Evolutionary conservation across 768 basidiomycete species (phyloP), one percentile per base, ranked within the genome.

Genomic region (Suillus lakei): DNA sequence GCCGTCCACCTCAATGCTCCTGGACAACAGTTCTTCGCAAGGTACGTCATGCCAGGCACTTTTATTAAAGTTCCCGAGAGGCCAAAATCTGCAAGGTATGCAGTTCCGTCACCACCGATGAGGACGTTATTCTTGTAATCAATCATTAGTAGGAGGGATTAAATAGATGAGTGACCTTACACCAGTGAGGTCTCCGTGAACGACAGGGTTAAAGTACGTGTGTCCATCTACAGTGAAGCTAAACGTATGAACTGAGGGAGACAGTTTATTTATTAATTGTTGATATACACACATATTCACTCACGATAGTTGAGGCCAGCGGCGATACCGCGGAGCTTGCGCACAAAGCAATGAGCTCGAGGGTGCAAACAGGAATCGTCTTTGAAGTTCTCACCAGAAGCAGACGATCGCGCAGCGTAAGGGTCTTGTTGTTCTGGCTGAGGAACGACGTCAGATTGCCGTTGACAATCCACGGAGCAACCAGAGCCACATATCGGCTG

Each of bases 401-500:
- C 23, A 71, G 60, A 12, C 71, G 53, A 51, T 68, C 66, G 32
- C 41, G 34, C 12, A 64, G 32, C 7, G 56, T 28, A 6, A 73
- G 67, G 12, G 44, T 30, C n/a, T 51, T 6, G 7, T 61, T 63
- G 30, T 36, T 38, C 15, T 51, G 23, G 9, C 15, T 48, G 51
- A 72, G 36, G 38, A 69, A 72, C 41, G 58, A n/a, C 2, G 43
- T 66, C 9, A 72, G 64, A 59, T 56, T 65, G 7, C 66, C 70
- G 30, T 70, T 60, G 16, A 64, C 59, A 32, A 65, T 50, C 68
- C 70, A 68, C 8, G 70, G 70, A 28, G 64, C 69, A 26, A 74
- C 66, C 70, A 71, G 68, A 8, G 73, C 71, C 26, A 61, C n/a
- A n/a, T n/a, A n/a, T n/a, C n/a, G n/a, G n/a, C 44, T 34, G 64